Evolutionary conservation across 441 rosid genomes (phyloP).

Genomic region (Manihot esculenta): DNA sequence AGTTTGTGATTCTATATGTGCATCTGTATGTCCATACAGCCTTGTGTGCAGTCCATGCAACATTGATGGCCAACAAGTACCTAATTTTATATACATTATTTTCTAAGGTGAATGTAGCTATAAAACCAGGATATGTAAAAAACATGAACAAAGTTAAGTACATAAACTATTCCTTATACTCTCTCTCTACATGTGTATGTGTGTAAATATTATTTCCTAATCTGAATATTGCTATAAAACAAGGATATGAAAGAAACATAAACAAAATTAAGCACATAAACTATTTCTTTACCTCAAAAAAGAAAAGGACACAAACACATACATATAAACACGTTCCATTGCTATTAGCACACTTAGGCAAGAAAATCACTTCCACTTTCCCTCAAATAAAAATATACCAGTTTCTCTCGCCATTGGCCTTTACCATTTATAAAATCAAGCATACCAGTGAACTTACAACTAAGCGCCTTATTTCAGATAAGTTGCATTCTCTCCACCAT

Average conservation of each 20-base stretch:
- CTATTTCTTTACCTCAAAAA: no score
- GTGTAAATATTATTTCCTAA: no score
- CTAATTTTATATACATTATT: no score
- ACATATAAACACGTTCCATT: no score
- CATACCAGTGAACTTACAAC: background rate
- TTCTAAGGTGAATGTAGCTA: no score
- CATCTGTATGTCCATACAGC: background rate
- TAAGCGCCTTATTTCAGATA: background rate
- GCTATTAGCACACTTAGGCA: background rate
- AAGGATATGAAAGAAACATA: no score
- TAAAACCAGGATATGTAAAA: background rate
- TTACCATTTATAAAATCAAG: background rate
- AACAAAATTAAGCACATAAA: no score
- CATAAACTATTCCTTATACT: background rate
- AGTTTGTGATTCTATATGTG: background rate
- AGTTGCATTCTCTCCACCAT: background rate
- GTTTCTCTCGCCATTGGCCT: background rate
- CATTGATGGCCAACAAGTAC: background rate
- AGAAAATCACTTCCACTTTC: background rate
- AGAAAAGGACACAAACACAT: background rate
- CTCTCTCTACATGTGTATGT: no score
- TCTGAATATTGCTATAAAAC: no score
- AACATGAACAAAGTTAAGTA: background rate
- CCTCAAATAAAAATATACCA: no score
- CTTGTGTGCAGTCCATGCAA: background rate